These are phyloP conservation scores for Aspergillus thermomutatus DNA, from an alignment of 2,329 filamentous ascomycete genomes.

Conservation along the genomic window DNA sequence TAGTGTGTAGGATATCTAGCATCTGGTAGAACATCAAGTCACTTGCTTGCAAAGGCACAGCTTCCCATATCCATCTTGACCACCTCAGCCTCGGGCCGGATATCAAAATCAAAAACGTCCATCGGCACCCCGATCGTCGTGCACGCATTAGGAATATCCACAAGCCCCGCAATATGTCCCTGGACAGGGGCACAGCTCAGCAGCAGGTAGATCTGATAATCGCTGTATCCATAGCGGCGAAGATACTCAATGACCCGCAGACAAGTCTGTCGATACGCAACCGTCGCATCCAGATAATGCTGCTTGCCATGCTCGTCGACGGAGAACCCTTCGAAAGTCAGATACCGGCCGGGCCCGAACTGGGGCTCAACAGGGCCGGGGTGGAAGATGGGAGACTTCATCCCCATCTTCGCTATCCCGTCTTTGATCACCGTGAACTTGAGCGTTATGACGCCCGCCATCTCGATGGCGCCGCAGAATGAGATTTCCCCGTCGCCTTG, in stretches of 20 bases:
- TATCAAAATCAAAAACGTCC: conserved; percentile 95
- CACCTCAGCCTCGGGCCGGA: conserved; percentile 62
- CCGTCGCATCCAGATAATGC: conserved; percentile 80
- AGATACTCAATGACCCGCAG: conserved; percentile 78
- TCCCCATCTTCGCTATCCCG: conserved; percentile 68
- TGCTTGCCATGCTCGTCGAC: conserved; percentile 88
- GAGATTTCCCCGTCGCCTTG: conserved; percentile 90
- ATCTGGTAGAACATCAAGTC: not conserved
- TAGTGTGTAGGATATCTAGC: not conserved
- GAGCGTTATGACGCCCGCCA: conserved; percentile 86
- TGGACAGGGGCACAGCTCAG: conserved; percentile 83
- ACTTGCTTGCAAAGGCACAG: conserved; percentile 60
- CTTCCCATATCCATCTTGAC: conserved; percentile 65
- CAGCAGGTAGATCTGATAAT: conserved; percentile 81
- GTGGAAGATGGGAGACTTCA: conserved; percentile 81
- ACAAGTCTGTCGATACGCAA: conserved; percentile 80
- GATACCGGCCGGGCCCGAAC: conserved; percentile 75
- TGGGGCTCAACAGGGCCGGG: conserved; percentile 85
- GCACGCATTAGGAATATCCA: conserved; percentile 88
- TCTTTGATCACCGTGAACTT: conserved; percentile 85
- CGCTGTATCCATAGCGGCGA: conserved; percentile 64
- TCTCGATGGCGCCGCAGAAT: conserved; percentile 88
- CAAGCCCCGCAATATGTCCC: conserved; percentile 83
- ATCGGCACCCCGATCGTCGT: conserved; percentile 85
- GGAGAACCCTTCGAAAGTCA: conserved; percentile 87